Percentiles rank a stretch among this genome's conserved stretches.
Evolutionary conservation across 1,284 basidiomycete species (phyloP).

Genomic region (Rhodotorula sp.): DNA sequence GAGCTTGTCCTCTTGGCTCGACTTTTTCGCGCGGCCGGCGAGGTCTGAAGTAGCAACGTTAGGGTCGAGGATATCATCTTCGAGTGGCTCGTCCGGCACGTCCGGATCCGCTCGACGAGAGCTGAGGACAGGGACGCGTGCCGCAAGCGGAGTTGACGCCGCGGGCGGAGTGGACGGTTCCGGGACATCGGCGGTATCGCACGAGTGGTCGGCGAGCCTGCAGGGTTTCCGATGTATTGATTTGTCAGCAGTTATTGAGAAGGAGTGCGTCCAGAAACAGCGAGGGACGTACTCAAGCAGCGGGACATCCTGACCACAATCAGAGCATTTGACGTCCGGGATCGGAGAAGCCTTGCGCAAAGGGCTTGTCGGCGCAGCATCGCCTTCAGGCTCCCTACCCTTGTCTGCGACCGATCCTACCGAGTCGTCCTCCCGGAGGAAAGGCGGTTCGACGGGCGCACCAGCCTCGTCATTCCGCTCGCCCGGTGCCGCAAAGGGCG

Average conservation of each 20-base stretch:
- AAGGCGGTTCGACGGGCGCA: constrained; percentile 10
- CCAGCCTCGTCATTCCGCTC: constrained; percentile 1
- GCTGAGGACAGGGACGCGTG: not conserved
- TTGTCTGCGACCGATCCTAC: not conserved
- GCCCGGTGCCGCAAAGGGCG: not conserved
- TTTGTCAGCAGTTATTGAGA: too few relatives aligned
- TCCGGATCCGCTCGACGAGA: not conserved
- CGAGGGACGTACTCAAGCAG: constrained; percentile 29
- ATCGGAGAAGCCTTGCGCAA: constrained; percentile 19
- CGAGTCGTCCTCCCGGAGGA: not conserved
- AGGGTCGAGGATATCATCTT: not conserved
- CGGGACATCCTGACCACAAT: constrained; percentile 37
- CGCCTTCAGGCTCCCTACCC: not conserved
- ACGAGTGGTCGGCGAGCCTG: constrained; percentile 36
- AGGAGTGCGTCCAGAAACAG: fast-evolving
- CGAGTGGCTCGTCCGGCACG: constrained; percentile 8
- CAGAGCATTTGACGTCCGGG: constrained; percentile 43
- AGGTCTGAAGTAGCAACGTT: not conserved
- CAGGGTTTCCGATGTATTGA: not conserved
- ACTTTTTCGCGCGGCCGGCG: not conserved
- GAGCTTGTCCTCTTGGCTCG: constrained; percentile 3
- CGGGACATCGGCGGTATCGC: constrained; percentile 1
- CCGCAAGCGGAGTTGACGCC: not conserved
- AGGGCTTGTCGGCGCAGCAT: too few relatives aligned
- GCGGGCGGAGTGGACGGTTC: not conserved